A percentile compares a stretch with the other conserved stretches of the same genome.
Evolutionary conservation across 2,329 filamentous ascomycete genomes (phyloP).

Genomic region (Microascus cirrosus): DNA sequence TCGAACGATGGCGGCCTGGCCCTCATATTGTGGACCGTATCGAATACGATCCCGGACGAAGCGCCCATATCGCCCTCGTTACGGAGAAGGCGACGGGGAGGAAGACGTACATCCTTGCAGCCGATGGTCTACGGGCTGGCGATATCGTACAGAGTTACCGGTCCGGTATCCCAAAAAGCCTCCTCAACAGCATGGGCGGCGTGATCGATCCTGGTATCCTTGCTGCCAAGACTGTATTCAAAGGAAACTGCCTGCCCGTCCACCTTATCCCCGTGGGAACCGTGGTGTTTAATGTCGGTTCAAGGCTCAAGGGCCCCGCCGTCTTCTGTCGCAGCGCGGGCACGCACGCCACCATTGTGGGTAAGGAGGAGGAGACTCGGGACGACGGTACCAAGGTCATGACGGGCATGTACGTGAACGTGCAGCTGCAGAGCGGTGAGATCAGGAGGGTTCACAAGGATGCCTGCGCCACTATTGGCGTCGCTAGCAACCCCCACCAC

Average conservation of each 20-base stretch:
- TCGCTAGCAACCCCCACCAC: constrained; percentile 86
- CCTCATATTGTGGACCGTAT: constrained; percentile 86
- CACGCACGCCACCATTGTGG: constrained; percentile 78
- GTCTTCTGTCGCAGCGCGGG: constrained; percentile 94
- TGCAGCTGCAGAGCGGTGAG: constrained; percentile 87
- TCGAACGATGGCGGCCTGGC: constrained; percentile 65
- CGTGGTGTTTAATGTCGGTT: constrained; percentile 81
- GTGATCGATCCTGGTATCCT: constrained; percentile 89
- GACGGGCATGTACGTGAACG: constrained; percentile 67
- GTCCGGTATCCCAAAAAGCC: constrained; percentile 73
- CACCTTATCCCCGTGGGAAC: constrained; percentile 96
- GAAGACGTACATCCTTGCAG: constrained; percentile 88
- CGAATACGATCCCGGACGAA: constrained; percentile 90
- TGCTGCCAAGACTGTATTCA: constrained; percentile 84
- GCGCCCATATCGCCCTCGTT: constrained; percentile 82
- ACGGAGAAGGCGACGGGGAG: constrained; percentile 61
- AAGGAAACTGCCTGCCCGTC: constrained; percentile 88
- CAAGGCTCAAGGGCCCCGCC: constrained; percentile 58
- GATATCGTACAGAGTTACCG: constrained; percentile 90
- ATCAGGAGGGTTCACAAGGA: constrained; percentile 81
- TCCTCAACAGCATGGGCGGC: constrained; percentile 88
- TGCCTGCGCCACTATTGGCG: constrained; percentile 87
- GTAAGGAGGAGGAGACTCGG: constrained; percentile 70
- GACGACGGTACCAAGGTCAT: constrained; percentile 49
- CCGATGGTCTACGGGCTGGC: constrained; percentile 85